Evolutionary conservation across 2,329 filamentous ascomycete species (phyloP).

Genomic region (Beauveria sp.): DNA sequence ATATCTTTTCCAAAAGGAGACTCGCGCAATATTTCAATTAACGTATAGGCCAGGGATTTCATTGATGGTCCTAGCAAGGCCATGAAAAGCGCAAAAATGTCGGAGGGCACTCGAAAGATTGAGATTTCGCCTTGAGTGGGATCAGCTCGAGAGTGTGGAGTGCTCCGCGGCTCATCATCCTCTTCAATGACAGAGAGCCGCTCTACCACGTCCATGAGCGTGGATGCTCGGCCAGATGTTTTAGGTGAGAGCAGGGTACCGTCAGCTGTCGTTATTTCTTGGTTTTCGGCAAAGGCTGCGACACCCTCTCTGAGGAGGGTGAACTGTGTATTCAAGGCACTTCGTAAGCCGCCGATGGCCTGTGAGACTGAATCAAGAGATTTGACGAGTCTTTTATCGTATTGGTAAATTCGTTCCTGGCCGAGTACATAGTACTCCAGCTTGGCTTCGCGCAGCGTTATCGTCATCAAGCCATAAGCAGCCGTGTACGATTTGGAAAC

Average conservation of each 20-base stretch:
- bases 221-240: slow-evolving; percentile 20
- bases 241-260: slow-evolving; percentile 18
- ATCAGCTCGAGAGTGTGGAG: slow-evolving; percentile 20
- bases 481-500: slow-evolving; percentile 57
- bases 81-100: slow-evolving; percentile 91
- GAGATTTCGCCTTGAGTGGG: slow-evolving; percentile 22
- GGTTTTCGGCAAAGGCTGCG: slow-evolving; percentile 11
- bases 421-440: slow-evolving; percentile 81
- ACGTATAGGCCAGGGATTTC: slow-evolving; percentile 87
- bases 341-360: slow-evolving; percentile 81
- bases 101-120: slow-evolving; percentile 55
- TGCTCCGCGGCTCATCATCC: slow-evolving; percentile 38
- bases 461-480: slow-evolving; percentile 62
- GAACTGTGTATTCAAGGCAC: slow-evolving; percentile 85
- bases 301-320: slow-evolving; percentile 63
- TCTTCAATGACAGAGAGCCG: slow-evolving; percentile 57
- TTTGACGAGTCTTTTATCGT: slow-evolving; percentile 73
- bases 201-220: slow-evolving; percentile 35
- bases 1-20: slow-evolving; percentile 69
- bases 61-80: slow-evolving; percentile 83
- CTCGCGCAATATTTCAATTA: slow-evolving; percentile 82
- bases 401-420: slow-evolving; percentile 66
- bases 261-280: slow-evolving; percentile 15
- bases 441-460: slow-evolving; percentile 76
- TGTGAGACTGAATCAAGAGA: slow-evolving; percentile 81